Conservation (phyloP, 257 asterid species). For the Rhazya stricta region DNA sequence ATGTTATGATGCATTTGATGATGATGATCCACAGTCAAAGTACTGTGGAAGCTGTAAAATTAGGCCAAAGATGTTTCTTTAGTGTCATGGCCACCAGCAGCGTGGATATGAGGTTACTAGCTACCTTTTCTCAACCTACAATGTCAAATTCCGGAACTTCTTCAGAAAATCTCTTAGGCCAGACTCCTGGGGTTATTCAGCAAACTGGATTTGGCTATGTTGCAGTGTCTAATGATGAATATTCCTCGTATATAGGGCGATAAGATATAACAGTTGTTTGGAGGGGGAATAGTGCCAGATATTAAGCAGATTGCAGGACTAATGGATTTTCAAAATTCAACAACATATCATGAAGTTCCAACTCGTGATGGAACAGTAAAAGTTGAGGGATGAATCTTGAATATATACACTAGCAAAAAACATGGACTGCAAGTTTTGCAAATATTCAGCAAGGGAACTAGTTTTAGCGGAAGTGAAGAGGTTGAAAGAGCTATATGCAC, state of each 20-base stretch:
- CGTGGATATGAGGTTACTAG: conserved; percentile 35
- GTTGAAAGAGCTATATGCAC: conserved; percentile 21
- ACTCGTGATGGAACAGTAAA: conserved; percentile 7
- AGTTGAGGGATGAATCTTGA: conserved; percentile 19
- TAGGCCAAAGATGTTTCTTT: conserved; percentile 22
- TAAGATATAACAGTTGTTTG: conserved; percentile 40
- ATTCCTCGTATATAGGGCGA: conserved; percentile 28
- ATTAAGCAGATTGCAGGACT: conserved; percentile 39
- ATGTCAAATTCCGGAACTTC: conserved; percentile 35
- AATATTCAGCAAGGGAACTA: conserved; percentile 37
- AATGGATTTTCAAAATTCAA: conserved; percentile 20
- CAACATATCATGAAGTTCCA: conserved; percentile 6
- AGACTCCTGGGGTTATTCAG: conserved; percentile 37
- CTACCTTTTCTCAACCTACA: conserved; percentile 39
- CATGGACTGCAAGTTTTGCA: conserved; percentile 6
- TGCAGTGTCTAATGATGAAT: conserved; percentile 37
- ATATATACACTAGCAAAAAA: conserved; percentile 10
- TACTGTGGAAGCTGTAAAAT: conserved; percentile 43
- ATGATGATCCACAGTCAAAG: conserved; percentile 37
- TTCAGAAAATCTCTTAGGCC: conserved; percentile 37
- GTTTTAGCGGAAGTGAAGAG: conserved; percentile 28
- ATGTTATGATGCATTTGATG: conserved; percentile 46
- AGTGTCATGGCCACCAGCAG: conserved; percentile 20
- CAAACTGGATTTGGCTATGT: conserved; percentile 48
- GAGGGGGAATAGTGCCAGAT: conserved; percentile 43